Evolutionary conservation across 768 basidiomycete genomes (phyloP), one percentile per base, ranked within the genome.

Genomic region (Leccinellum albellum): DNA sequence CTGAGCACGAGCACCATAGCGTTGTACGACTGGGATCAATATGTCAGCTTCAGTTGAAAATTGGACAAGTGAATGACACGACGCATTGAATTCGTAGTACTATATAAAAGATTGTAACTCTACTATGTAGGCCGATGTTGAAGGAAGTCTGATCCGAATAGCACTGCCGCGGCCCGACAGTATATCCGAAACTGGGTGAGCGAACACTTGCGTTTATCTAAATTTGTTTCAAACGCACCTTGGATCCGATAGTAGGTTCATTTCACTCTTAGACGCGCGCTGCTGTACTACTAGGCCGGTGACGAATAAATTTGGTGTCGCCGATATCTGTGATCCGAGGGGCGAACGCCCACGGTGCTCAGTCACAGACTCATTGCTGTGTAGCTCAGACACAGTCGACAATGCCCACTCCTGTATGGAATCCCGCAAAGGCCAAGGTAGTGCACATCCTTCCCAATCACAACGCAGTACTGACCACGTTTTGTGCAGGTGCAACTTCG

Each of bases 371-470:
- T 32, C 44, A 45, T 50, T 55, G 44, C 63, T 53, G 54, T 47
- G 59, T 46, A 6, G 13, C 28, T 24, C 31, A 31, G 31, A 24
- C 50, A 7, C 20, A n/a, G 37, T 35, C 46, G 10, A 56, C 61
- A 45, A 71, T 71, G 70, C 70, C 70, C 35, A 55, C 70, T n/a
- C 53, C 56, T 28, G 54, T 79, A 29, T 87, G 85, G 86, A 86
- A 78, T 61, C 66, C 85, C 12, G 74, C 84, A 26, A 87, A 86
- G 69, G 83, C 82, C 58, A 84, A 84, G 79, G 82, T 78, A 59
- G 32, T 62, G 33, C 15, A 40, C 32, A 50, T 37, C 44, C 31
- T 12, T 45, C 24, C 31, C 9, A 32, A n/a, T 48, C 47, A 28
- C 51, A 29, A 32, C 28, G 51, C 54, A n/a, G 13, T 31, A 20